Evolutionary conservation across 371 early-diverging fungal species (phyloP), one percentile per base, ranked within the genome.

Genomic region (Rozella allomycis): DNA sequence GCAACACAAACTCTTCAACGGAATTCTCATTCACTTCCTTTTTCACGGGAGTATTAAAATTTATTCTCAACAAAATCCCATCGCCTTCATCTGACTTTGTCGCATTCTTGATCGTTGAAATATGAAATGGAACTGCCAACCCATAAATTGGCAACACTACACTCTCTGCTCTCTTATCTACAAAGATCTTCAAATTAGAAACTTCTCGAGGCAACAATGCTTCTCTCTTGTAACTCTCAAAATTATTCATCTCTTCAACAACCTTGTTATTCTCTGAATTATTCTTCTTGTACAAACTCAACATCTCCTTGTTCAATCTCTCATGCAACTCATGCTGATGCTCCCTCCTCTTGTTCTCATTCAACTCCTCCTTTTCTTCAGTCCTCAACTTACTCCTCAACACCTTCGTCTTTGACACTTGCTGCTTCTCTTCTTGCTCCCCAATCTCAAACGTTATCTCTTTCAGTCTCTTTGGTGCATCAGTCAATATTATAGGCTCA

Each of bases 61-160:
- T 96, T 41, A 99, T 67, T 42, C 98, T 84, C 6, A 99, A 59
- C 50, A 81, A 78, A n/a, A 75, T 70, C 39, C 62, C 75, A 18
- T 88, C 87, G 23, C 84, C 84, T 60, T 97, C 97, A 33, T 93
- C 94, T 26, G 68, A 75, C 52, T 96, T 86, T 51, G 78, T 78
- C 4, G 78, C 77, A 47, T 82, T 96, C 45, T 97, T 97, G 20
- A 99, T 52, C 0, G 84, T 82, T 10, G 82, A 77, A 31, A 98
- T 80, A 55, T 99, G 97, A 70, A 99, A 96, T 14, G 99, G 99
- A 2, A 98, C 96, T 0, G 93, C 77, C 49, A 78, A 72, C 20
- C 93, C 93, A 43, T 85, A 84, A 23, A 99, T 78, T 3, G 99
- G 99, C 18, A 98, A 54, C 28, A 97, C 69, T 32, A 99, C 63